Evolutionary conservation across 306 rosid species (phyloP).

Genomic region (Vicia villosa): DNA sequence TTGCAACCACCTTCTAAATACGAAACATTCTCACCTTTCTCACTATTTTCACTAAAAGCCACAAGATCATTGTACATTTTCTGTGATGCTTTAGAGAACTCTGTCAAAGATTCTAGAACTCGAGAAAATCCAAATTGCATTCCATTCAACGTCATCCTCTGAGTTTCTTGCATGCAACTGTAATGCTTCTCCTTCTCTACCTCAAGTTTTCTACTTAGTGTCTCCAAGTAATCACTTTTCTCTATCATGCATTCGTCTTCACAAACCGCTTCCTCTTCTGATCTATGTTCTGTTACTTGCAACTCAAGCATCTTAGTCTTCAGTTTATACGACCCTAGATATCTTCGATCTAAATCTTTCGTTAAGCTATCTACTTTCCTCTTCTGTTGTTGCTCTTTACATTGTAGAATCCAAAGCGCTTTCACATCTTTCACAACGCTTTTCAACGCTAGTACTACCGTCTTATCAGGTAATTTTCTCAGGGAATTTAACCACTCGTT

Average conservation of each 20-base stretch:
- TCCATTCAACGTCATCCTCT: slow-evolving; percentile 67
- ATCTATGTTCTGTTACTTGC: slow-evolving; percentile 46
- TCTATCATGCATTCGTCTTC: slow-evolving; percentile 55
- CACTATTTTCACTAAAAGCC: slow-evolving; percentile 53
- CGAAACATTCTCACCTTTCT: slow-evolving; percentile 49
- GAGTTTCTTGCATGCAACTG: slow-evolving; percentile 72
- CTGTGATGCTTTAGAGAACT: slow-evolving; percentile 74
- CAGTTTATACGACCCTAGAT: slow-evolving; percentile 50
- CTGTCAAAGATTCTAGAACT: slow-evolving; percentile 75
- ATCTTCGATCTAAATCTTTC: slow-evolving; percentile 64
- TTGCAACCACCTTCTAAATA: slow-evolving; percentile 56
- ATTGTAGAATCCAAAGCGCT: slow-evolving; percentile 71
- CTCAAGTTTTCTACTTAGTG: slow-evolving; percentile 60
- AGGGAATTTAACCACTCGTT: slow-evolving; percentile 71
- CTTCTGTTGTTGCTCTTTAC: slow-evolving; percentile 83
- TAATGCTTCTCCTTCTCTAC: slow-evolving; percentile 80
- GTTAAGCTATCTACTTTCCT: slow-evolving; percentile 74
- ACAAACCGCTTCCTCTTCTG: slow-evolving; percentile 45
- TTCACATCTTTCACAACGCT: slow-evolving; percentile 65
- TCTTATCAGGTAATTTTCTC: slow-evolving; percentile 66
- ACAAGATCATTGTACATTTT: slow-evolving; percentile 75
- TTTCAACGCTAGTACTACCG: slow-evolving; percentile 64
- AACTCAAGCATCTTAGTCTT: slow-evolving; percentile 64
- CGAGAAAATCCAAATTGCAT: slow-evolving; percentile 76
- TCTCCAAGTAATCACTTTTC: slow-evolving; percentile 70